phyloP scores from a whole-genome alignment of 805 yeast genomes.

The Teunomyces kruisii region DNA sequence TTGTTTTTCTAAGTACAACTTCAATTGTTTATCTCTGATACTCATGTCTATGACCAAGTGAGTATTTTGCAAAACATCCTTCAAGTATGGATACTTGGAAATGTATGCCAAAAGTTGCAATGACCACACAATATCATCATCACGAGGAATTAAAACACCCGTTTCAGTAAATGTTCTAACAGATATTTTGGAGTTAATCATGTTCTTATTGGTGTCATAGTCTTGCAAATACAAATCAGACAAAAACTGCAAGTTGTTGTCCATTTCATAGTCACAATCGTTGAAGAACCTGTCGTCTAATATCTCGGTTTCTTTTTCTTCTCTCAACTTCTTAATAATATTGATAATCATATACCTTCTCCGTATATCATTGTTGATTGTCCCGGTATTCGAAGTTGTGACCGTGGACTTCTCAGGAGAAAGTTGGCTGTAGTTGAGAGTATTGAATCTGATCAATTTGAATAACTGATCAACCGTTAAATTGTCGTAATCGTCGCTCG shows the following conservation, averaged over 20 bases:
- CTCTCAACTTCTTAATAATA: constrained; percentile 36
- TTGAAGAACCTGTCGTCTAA: constrained; percentile 29
- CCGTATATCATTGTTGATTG: constrained; percentile 32
- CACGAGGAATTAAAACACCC: constrained; percentile 83
- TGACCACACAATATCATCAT: constrained; percentile 93
- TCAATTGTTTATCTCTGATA: constrained; percentile 41
- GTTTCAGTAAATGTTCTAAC: constrained; percentile 44
- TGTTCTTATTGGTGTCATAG: constrained; percentile 22
- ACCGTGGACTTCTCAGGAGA: not conserved
- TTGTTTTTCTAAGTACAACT: constrained; percentile 35
- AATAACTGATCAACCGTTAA: constrained; percentile 37
- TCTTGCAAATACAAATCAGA: constrained; percentile 42
- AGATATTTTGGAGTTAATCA: constrained; percentile 31
- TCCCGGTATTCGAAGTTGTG: constrained; percentile 7
- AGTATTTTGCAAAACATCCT: constrained; percentile 70
- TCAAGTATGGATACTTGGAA: constrained; percentile 82
- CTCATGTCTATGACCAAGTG: constrained; percentile 70
- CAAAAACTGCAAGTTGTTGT: constrained; percentile 39
- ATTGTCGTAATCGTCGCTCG: constrained; percentile 41
- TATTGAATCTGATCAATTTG: constrained; percentile 31
- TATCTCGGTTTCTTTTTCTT: constrained; percentile 35
- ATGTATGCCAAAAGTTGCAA: constrained; percentile 88
- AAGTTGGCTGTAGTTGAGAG: not conserved
- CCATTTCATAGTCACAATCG: constrained; percentile 42
- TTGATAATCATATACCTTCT: constrained; percentile 35